A percentile compares a stretch with the other conserved stretches of the same genome.
Conservation (phyloP, 2,329 filamentous ascomycete genomes). For the Leptodontidium sp. region DNA sequence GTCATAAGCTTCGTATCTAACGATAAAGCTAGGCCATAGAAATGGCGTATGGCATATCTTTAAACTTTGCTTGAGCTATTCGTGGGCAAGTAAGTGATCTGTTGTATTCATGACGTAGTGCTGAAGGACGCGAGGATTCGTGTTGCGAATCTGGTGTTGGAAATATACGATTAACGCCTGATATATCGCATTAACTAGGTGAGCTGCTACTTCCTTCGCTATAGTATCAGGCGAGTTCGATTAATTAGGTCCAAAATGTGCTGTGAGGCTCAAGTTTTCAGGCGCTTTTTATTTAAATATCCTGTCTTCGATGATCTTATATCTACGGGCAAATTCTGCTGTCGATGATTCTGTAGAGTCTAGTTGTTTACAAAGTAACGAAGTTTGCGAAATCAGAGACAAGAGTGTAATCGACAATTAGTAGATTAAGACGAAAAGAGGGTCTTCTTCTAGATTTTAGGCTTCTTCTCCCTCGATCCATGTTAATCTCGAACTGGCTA, state of each 20-base stretch:
- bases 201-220: constrained; percentile 23
- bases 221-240: constrained; percentile 8
- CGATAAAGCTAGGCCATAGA: constrained; percentile 31
- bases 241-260: constrained; percentile 5
- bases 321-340: constrained; percentile 25
- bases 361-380: constrained; percentile 28
- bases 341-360: constrained; percentile 21
- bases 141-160: constrained; percentile 30
- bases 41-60: constrained; percentile 27
- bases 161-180: constrained; percentile 32
- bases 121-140: constrained; percentile 32
- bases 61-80: constrained; percentile 27
- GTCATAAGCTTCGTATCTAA: constrained; percentile 32
- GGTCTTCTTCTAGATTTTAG: constrained; percentile 29
- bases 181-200: constrained; percentile 31
- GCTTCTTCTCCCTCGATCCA: constrained; percentile 25
- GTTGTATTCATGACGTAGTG: constrained; percentile 28
- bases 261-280: constrained; percentile 19
- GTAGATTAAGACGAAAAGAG: constrained; percentile 32
- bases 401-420: constrained; percentile 29
- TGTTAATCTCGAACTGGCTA: constrained; percentile 21
- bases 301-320: constrained; percentile 29
- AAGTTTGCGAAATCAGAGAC: constrained; percentile 31
- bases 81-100: constrained; percentile 30
- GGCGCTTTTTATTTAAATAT: constrained; percentile 32